Evolutionary conservation across 2,329 filamentous ascomycete genomes (phyloP), one percentile per base, ranked within the genome.

Genomic region (Penicillium concentricum): DNA sequence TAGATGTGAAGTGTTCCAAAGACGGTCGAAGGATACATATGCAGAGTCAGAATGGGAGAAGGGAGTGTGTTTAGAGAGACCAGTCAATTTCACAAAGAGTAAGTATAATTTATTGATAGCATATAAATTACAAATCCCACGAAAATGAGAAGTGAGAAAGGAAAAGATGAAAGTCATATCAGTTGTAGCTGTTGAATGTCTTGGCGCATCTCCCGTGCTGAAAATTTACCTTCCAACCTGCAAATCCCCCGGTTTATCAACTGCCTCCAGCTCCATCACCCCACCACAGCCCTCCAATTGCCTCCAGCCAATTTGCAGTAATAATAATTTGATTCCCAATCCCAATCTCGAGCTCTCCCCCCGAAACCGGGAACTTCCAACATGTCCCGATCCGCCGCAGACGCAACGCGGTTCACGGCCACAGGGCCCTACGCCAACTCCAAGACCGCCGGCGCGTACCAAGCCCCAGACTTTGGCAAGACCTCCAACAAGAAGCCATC

Each of bases 351-450:
- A 50, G 47, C 34, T 42, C 46, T 34, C 18, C 56, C 56, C 22
- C 37, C 48, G 37, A 55, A 61, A 46, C 20, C 48, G 35, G 46
- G 26, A 28, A 32, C 37, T 34, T 9, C 41, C 50, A 67, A 49
- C 58, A 79, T 79, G 77, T 77, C 76, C 67, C 77, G 74, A 68
- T 79, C 75, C 68, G 77, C 78, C 57, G 73, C 76, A 62, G 78
- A 81, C 67, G 76, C 78, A 67, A 81, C 78, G 61, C 74, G 79
- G 58, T 81, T 81, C 70, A 81, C 79, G 58, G 78, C 79, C 58
- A 80, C 77, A 57, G 76, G 77, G 54, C 78, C 78, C 32, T 78
- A 80, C 70, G 77, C 77, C 63, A 76, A 69, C 64, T 75, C 76
- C 55, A 77, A 78, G 57, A 65, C 74, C 49, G 66, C 61, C 26